Percentiles rank a stretch among this genome's conserved stretches.
These are phyloP conservation scores for Phytophthora gonapodyides DNA, from an alignment of 352 stramenopile genomes.

Conservation along the genomic window DNA sequence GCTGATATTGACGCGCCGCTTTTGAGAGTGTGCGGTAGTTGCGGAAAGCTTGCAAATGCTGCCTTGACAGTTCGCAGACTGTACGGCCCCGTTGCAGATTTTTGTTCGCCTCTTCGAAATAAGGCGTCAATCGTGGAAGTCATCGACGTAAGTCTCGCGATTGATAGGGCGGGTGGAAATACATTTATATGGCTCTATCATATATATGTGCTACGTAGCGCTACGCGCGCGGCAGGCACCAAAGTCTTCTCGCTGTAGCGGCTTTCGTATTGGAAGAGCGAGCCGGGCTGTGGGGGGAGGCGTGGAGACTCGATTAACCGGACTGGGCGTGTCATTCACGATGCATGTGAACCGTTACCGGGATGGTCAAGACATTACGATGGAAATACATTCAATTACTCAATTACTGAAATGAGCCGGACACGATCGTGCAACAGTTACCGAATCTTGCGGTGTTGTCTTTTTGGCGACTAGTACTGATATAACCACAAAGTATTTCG, in stretches of 20 bases:
- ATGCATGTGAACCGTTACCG: constrained; percentile 1
- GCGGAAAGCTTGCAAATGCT: background rate
- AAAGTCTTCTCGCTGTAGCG: background rate
- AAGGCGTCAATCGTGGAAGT: background rate
- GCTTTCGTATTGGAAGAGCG: constrained; percentile 1
- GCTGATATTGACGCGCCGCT: background rate
- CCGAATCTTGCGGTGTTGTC: background rate
- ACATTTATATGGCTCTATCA: background rate
- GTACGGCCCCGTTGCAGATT: background rate
- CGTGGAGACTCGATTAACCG: background rate
- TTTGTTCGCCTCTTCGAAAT: background rate
- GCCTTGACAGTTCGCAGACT: background rate
- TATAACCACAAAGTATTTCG: constrained; percentile 3
- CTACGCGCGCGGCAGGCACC: background rate
- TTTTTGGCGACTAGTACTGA: background rate
- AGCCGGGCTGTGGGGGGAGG: too few species aligned
- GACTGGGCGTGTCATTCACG: background rate
- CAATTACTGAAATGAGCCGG: constrained; percentile 1
- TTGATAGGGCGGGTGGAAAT: background rate
- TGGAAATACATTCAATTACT: background rate
- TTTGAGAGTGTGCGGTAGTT: background rate
- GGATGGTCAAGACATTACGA: background rate
- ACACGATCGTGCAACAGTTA: background rate
- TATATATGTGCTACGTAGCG: background rate
- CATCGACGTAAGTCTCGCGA: background rate